A percentile compares a stretch with the other conserved stretches of the same genome.
phyloP scores from a whole-genome alignment of 2,329 filamentous ascomycete genomes.

The Exophiala lecanii-corni region DNA sequence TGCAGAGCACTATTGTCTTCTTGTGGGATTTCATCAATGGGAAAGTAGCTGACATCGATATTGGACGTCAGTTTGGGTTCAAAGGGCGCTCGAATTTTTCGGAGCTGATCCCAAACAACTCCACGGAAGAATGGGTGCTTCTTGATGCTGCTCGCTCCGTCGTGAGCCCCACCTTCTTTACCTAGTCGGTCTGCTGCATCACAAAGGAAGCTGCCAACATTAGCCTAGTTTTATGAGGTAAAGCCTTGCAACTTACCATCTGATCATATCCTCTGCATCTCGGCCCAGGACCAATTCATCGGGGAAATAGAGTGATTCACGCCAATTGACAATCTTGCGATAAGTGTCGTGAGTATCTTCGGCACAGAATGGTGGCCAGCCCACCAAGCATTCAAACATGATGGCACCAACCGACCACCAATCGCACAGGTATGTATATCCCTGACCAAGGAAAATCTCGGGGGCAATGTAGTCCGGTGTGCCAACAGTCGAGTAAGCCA shows the following conservation, averaged over 20 bases:
- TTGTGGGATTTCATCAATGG: constrained; percentile 96
- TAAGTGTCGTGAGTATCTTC: constrained; percentile 98
- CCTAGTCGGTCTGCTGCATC: constrained; percentile 90
- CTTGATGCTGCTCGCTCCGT: constrained; percentile 89
- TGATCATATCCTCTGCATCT: constrained; percentile 87
- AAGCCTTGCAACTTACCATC: constrained; percentile 59
- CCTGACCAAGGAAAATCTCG: constrained; percentile 94
- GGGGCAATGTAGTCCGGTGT: constrained; percentile 98
- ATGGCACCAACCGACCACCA: constrained; percentile 99
- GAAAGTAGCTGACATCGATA: constrained; percentile 97
- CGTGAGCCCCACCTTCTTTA: constrained; percentile 52
- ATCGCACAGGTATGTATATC: constrained; percentile 94
- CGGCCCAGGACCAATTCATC: constrained; percentile 85
- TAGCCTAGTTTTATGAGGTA: constrained; percentile 22
- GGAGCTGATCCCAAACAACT: constrained; percentile 88
- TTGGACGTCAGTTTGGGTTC: constrained; percentile 90
- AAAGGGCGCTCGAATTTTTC: constrained; percentile 90
- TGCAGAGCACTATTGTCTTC: constrained; percentile 86
- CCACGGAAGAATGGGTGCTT: constrained; percentile 92
- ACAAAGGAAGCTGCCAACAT: constrained; percentile 70
- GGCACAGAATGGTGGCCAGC: constrained; percentile 98
- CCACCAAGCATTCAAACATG: constrained; percentile 98
- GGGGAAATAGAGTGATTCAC: constrained; percentile 90
- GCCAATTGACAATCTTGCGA: constrained; percentile 98
- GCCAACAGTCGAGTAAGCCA: constrained; percentile 97